A percentile compares a stretch with the other conserved stretches of the same genome.
These are phyloP conservation scores for Prototheca wickerhamii DNA, from an alignment of 163 green algal species.

Conservation along the genomic window DNA sequence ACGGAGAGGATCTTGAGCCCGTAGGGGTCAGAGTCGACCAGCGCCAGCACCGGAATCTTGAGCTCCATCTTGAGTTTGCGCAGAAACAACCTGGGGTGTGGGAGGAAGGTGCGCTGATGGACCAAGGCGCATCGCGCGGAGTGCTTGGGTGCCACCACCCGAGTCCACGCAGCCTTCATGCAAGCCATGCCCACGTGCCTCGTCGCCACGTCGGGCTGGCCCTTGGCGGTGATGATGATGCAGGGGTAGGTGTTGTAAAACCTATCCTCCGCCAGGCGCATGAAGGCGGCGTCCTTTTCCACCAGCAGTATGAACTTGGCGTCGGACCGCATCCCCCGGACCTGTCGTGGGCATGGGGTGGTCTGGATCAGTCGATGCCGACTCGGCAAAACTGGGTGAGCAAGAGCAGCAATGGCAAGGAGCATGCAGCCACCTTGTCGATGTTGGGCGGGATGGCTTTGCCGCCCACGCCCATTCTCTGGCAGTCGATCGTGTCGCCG, in stretches of 20 bases:
- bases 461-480: slow-evolving; percentile 89
- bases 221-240: slow-evolving; percentile 97
- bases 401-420: not conserved
- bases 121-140: not conserved
- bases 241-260: slow-evolving; percentile 98
- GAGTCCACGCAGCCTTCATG: not conserved
- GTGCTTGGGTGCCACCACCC: not conserved
- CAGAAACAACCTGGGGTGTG: slow-evolving; percentile 73
- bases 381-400: too few relatives aligned
- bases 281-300: slow-evolving; percentile 98
- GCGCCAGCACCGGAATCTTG: slow-evolving; percentile 85
- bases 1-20: slow-evolving; percentile 96
- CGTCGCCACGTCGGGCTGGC: slow-evolving; percentile 91
- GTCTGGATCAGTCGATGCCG: too few relatives aligned
- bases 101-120: too few relatives aligned
- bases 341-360: too few relatives aligned
- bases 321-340: slow-evolving; percentile 67
- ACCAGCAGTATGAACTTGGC: slow-evolving; percentile 94
- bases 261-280: slow-evolving; percentile 79
- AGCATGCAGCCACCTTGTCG: slow-evolving; percentile 60
- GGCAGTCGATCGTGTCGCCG: slow-evolving; percentile 92
- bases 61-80: slow-evolving; percentile 75
- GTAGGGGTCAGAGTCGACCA: slow-evolving; percentile 94
- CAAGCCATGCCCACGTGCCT: slow-evolving; percentile 24
- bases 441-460: slow-evolving; percentile 96